Evolutionary conservation across 1,284 basidiomycete species (phyloP).

Genomic region (Malassezia pachydermatis): DNA sequence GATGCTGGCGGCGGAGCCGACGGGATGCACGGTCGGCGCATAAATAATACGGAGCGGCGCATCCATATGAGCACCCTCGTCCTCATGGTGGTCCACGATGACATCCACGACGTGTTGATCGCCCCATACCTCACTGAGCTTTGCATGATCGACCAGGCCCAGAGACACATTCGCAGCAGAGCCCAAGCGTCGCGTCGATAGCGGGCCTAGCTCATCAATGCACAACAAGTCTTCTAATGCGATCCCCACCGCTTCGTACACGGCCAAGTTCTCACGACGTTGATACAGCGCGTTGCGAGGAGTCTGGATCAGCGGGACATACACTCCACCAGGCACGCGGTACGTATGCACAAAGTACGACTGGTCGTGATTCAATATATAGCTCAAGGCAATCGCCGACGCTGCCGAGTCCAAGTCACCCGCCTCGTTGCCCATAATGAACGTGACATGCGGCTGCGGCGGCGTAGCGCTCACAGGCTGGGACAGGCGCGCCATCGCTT

Average conservation of each 20-base stretch:
- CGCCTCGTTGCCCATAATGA: constrained; percentile 45
- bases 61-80: constrained; percentile 60
- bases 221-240: constrained; percentile 17
- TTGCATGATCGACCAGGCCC: constrained; percentile 30
- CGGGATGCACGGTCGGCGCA: constrained; percentile 26
- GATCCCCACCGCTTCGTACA: constrained; percentile 22
- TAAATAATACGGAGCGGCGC: constrained; percentile 38
- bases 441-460: constrained; percentile 18
- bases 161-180: constrained; percentile 20
- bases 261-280: constrained; percentile 66
- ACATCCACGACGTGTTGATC: constrained; percentile 56
- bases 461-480: background rate
- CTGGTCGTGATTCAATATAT: constrained; percentile 25
- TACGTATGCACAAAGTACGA: constrained; percentile 16
- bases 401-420: constrained; percentile 44
- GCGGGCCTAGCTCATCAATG: constrained; percentile 25
- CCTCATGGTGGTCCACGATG: constrained; percentile 86
- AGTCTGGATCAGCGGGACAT: constrained; percentile 67
- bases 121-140: constrained; percentile 25
- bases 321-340: constrained; percentile 18
- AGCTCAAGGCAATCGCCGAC: constrained; percentile 33
- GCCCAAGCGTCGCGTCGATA: constrained; percentile 16
- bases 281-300: constrained; percentile 61
- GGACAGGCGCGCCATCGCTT: background rate
- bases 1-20: constrained; percentile 28